Conservation (phyloP, 2,329 filamentous ascomycete species). For the Claviceps cyperi region DNA sequence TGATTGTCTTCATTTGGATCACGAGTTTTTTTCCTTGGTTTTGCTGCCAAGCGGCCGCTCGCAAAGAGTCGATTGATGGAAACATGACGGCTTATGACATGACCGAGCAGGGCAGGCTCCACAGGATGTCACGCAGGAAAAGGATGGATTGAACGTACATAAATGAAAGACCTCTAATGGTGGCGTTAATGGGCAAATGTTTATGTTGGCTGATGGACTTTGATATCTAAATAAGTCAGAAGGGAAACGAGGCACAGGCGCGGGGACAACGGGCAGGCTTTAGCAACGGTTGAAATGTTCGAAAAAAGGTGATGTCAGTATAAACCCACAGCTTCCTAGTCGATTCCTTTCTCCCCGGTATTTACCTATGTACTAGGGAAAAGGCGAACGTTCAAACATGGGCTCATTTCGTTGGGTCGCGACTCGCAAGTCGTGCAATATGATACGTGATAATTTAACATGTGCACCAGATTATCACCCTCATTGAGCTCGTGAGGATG, state of each 20-base stretch:
- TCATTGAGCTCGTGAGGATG: too few species aligned
- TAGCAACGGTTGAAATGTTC: not conserved
- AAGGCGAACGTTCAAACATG: too few species aligned
- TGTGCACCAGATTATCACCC: too few species aligned
- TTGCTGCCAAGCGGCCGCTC: not conserved
- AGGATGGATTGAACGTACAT: conserved; percentile 1
- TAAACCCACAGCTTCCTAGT: too few species aligned
- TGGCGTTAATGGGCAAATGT: conserved; percentile 3
- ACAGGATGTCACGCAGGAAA: not conserved
- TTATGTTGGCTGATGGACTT: not conserved
- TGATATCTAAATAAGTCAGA: not conserved
- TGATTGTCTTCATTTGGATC: not conserved
- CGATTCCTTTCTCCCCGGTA: too few species aligned
- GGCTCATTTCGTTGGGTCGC: too few species aligned
- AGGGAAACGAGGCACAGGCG: not conserved
- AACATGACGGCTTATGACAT: not conserved
- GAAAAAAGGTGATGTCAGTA: too few species aligned
- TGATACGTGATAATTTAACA: not conserved
- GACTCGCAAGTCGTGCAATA: too few species aligned
- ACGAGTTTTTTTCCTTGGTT: not conserved
- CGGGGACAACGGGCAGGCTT: not conserved
- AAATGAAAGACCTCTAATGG: not conserved
- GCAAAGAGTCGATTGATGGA: not conserved
- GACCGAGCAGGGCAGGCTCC: not conserved
- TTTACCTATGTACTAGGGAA: too few species aligned